Evolutionary conservation across 2,329 filamentous ascomycete genomes (phyloP).

Genomic region (Nigrospora sphaerica): DNA sequence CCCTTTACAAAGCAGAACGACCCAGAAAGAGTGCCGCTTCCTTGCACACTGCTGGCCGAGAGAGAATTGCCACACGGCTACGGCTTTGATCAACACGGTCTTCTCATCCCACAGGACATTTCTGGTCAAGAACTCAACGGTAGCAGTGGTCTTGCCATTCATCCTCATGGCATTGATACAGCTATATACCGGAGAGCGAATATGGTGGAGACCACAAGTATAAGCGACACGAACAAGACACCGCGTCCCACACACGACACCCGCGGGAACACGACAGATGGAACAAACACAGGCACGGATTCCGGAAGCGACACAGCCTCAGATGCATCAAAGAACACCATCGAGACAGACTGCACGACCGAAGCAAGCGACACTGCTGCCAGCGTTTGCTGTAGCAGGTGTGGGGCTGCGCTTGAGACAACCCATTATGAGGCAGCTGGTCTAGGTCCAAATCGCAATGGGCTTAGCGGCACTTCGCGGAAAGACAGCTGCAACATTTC

Average conservation of each 20-base stretch:
- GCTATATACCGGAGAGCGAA: neutral
- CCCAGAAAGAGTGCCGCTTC: neutral
- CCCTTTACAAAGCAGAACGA: neutral
- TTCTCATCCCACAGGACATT: neutral
- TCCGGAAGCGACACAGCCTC: neutral
- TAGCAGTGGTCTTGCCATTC: neutral
- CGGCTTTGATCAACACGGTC: neutral
- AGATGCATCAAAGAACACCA: neutral
- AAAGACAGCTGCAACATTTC: no score
- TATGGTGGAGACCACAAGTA: conserved; percentile 6
- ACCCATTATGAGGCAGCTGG: neutral
- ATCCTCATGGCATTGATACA: neutral
- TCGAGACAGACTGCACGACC: neutral
- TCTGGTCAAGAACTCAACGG: neutral
- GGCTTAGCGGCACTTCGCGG: neutral
- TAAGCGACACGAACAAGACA: neutral
- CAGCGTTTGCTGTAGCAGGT: no score
- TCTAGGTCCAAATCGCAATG: neutral
- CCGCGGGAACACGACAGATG: neutral
- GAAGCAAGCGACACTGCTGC: neutral
- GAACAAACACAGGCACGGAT: neutral
- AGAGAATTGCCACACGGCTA: neutral
- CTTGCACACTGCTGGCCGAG: neutral
- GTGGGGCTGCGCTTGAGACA: neutral
- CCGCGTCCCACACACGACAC: neutral